Base-by-base conservation (phyloP, 352 stramenopile species). In the Phytophthora tentaculata region DNA sequence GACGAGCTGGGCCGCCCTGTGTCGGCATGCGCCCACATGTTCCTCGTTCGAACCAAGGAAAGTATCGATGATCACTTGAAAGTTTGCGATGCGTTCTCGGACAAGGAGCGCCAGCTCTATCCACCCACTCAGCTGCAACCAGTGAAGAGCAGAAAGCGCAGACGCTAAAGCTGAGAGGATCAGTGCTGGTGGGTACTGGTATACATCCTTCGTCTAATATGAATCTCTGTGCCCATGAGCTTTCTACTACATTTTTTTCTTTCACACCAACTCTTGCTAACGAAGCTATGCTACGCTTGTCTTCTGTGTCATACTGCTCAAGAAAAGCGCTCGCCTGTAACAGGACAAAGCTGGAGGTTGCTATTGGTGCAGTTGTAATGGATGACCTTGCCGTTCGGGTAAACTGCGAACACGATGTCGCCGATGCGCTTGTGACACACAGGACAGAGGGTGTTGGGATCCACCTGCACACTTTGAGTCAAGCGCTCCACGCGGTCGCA, bases 341-440 rank as follows among this genome's bases (percentile, higher is more conserved):
- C 84, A 19, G 88, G 86, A 56, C 86, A 91, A 24, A 94, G 76
- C 50, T 94, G 82, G 26, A 94, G 85, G 51, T 90, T 90, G 47
- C 84, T 87, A 68, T 91, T 93, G 64, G 88, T 92, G 71, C 88
- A 96, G 70, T 94, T 94, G 75, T 95, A 96, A 74, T 96, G 88
- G 64, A 96, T 84, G 23, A 95, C 79, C 51, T 92, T 91, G 59
- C 81, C 78, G 59, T 96, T 92, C 28, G 88, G 88, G 64, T 96
- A 96, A 9, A 95, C 88, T 10, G 85, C 81, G 65, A 96, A 96
- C 59, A 96, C 88, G 55, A 94, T 96, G 58, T 94, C 88, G 61
- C 88, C 88, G 48, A 96, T 96, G 20, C 88, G 86, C 59, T 96
- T 96, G 71, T 90, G 88, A 71, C 88, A 96, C 62, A 84, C 79